Conservation (phyloP, 345 rosid species). For the Dipteronia dyeriana region DNA sequence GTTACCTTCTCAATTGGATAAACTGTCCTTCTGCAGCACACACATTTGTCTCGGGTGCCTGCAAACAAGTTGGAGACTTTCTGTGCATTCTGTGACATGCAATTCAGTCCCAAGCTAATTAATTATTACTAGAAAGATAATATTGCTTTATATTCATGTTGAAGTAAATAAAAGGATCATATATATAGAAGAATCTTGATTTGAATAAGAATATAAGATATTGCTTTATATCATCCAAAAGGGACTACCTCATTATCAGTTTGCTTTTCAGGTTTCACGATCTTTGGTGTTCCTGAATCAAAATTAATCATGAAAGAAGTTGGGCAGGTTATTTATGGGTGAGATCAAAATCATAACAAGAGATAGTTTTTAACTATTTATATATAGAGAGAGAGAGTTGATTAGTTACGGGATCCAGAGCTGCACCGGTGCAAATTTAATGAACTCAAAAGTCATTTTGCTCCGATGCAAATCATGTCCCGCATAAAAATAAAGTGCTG, state of each 20-base stretch:
- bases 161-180: background rate
- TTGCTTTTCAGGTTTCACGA: conserved; percentile 47
- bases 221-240: background rate
- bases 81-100: conserved; percentile 35
- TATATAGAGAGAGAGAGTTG: too few relatives aligned
- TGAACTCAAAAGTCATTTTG: too few relatives aligned
- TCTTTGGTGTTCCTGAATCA: conserved; percentile 57
- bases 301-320: background rate
- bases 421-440: too few relatives aligned
- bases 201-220: too few relatives aligned
- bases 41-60: conserved; percentile 62
- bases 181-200: background rate
- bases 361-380: too few relatives aligned
- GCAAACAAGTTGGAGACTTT: conserved; percentile 49
- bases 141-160: background rate
- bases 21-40: conserved; percentile 46
- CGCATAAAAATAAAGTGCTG: too few relatives aligned
- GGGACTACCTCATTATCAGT: conserved; percentile 45
- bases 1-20: conserved; percentile 63
- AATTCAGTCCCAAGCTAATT: background rate
- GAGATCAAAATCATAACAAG: background rate
- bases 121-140: background rate
- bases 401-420: too few relatives aligned
- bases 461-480: too few relatives aligned
- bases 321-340: background rate